Base-by-base conservation (phyloP, 139 green algal species). In the Micractinium conductrix region DNA sequence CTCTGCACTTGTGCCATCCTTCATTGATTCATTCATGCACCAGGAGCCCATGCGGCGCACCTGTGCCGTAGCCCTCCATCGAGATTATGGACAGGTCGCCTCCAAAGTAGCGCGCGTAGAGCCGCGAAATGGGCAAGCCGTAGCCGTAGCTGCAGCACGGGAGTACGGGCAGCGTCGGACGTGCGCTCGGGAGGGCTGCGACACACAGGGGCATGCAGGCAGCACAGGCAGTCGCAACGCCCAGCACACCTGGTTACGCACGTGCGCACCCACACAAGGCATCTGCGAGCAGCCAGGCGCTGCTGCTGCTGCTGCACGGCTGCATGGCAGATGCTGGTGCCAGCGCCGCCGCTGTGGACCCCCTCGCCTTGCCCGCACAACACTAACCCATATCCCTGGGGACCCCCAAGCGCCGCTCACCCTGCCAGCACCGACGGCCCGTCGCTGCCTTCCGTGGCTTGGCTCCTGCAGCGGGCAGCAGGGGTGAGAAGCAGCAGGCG, bases 61-160 rank as follows among this genome's bases (percentile, higher is more conserved):
- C 74, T 40, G 97, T 99, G 80, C 97, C 97, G 84, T 99, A 99
- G 0, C 95, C 94, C 87, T 99, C 96, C 97, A 99, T 99, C 60
- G 91, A 97, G n/a, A 99, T 96, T 80, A 99, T 91, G 80, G 95
- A 91, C 84, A 99, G 89, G 87, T 99, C 97, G 0, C 97, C 97
- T 1, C 97, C 97, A 94, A 99, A 99, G 87, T 99, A 99, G 48
- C 96, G 86, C 6, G 93, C 94, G 79, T 97, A 97, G 44, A 98
- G 89, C 26, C 94, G 88, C 69, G 84, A 93, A 74, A 98, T 93
- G 45, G 97, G 97, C 85, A 99, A 91, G 69, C 97, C 97, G 87
- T 99, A 99, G 19, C 97, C 97, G 86, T 99, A 99, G 4, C 90
- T 86, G 70, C 69, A 73, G n/a, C n/a, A n/a, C n/a, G 70, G 9